Evolutionary conservation across 495 filamentous ascomycete species (phyloP), one percentile per base, ranked within the genome.

Genomic region (Penicillium simplicissimum): DNA sequence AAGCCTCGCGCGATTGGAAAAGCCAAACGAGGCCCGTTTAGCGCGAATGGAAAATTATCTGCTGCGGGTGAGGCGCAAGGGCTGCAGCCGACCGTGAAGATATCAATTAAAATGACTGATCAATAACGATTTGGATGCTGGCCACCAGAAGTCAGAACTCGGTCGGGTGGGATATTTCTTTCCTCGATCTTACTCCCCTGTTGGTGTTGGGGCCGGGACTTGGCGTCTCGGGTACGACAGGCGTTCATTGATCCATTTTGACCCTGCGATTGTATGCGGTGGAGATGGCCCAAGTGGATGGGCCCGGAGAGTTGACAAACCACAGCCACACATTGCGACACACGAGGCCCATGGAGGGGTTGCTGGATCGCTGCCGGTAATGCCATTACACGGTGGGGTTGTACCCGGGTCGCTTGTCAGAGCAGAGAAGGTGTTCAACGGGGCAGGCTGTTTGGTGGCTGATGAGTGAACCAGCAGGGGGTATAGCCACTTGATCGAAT

Each of bases 221-320:
- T 25, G 33, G 17, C 36, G 51, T 53, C 51, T 53, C 51, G 51
- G 51, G 51, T 53, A 53, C 7, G 15, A n/a, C 23, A 31, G 11
- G 45, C 14, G 43, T 47, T 47, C 31, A 36, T 34, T 35, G 51
- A 53, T 31, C 51, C 15, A 34, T 34, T 35, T 11, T 51, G 56
- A 58, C 56, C 33, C 43, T 57, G 38, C 42, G 31, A 28, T 8
- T 49, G 31, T 58, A n/a, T 33, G 31, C 34, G 13, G 56, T 58
- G 43, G 56, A 23, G 42, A 58, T 49, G n/a, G 21, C 14, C 36
- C 45, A 31, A 33, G 33, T 28, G 28, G 60, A 49, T 34, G 56
- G 56, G 17, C 19, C 25, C 51, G 58, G 57, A 52, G 51, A 47
- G 36, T 47, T 59, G 52, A 31, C 65, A 63, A 67, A 67, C 65